phyloP scores from a whole-genome alignment of 1,284 basidiomycete species.

The Irpex sp. region DNA sequence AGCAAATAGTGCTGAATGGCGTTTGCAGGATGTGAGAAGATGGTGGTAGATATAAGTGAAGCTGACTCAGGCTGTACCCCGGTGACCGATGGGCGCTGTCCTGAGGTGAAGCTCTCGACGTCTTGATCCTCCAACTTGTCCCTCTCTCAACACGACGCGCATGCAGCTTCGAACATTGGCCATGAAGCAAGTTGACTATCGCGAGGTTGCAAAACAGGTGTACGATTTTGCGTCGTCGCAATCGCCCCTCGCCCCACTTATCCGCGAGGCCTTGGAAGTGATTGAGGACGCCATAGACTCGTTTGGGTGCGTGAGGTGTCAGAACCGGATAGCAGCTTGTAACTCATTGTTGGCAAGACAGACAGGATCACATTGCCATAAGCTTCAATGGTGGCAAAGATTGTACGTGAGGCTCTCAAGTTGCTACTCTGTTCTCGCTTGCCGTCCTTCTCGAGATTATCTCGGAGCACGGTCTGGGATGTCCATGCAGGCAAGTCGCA shows the following conservation, averaged over 20 bases:
- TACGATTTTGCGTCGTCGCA: slow-evolving; percentile 53
- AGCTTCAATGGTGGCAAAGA: slow-evolving; percentile 99
- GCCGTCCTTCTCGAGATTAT: background rate
- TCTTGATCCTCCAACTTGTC: slow-evolving; percentile 1
- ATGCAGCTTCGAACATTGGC: slow-evolving; percentile 6
- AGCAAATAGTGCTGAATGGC: background rate
- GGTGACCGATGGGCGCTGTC: background rate
- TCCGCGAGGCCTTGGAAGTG: slow-evolving; percentile 75
- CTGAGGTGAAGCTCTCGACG: background rate
- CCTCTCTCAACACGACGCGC: background rate
- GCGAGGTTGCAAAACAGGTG: slow-evolving; percentile 47
- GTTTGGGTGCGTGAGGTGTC: slow-evolving; percentile 62
- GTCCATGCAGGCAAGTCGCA: background rate
- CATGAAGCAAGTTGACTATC: slow-evolving; percentile 23
- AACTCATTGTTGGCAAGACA: slow-evolving; percentile 38
- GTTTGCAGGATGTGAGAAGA: slow-evolving; percentile 1
- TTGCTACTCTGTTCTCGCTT: background rate
- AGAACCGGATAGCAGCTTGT: slow-evolving; percentile 4
- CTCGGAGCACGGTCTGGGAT: background rate
- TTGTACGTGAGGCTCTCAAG: slow-evolving; percentile 57
- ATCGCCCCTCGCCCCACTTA: slow-evolving; percentile 54
- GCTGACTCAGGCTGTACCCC: background rate
- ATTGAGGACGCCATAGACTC: slow-evolving; percentile 73
- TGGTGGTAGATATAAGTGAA: slow-evolving; percentile 8
- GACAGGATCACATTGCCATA: slow-evolving; percentile 70